phyloP scores from a whole-genome alignment of 2,329 filamentous ascomycete genomes.

The Aspergillus ruber region DNA sequence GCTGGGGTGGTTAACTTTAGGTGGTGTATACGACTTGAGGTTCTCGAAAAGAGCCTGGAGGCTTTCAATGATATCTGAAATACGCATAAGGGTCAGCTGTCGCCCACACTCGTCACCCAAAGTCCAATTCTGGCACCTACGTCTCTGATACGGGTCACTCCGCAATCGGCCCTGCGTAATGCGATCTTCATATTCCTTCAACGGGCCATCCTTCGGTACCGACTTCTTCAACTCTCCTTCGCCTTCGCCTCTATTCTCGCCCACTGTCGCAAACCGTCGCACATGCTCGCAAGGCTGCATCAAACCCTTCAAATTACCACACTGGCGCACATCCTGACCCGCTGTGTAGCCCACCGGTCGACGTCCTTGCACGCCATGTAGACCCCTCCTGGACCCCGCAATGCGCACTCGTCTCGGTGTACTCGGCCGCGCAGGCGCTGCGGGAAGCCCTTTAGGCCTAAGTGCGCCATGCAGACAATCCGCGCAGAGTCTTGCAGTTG shows the following conservation, averaged over 20 bases:
- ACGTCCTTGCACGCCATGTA: conserved; percentile 9
- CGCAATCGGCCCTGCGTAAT: conserved; percentile 67
- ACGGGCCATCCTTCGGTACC: conserved; percentile 53
- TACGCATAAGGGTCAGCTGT: neutral
- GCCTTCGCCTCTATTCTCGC: neutral
- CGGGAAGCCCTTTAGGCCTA: conserved; percentile 4
- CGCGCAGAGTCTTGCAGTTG: conserved; percentile 24
- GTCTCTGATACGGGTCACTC: conserved; percentile 87
- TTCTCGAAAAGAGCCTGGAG: conserved; percentile 86
- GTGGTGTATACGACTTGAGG: conserved; percentile 66
- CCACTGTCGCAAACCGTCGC: conserved; percentile 13
- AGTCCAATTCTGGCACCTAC: conserved; percentile 41
- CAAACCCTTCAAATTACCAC: neutral
- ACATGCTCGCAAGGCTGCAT: conserved; percentile 1
- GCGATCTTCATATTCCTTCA: conserved; percentile 80
- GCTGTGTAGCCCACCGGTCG: neutral
- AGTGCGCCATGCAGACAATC: conserved; percentile 23
- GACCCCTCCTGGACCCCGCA: conserved; percentile 10
- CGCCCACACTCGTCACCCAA: neutral
- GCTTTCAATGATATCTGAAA: conserved; percentile 72
- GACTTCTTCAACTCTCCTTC: neutral
- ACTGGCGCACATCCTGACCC: neutral
- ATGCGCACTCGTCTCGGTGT: conserved; percentile 8
- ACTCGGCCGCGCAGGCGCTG: neutral
- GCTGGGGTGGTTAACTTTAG: conserved; percentile 67